Evolutionary conservation across 1,284 basidiomycete species (phyloP), one percentile per base, ranked within the genome.

Genomic region (Lignosus rhinocerotis): DNA sequence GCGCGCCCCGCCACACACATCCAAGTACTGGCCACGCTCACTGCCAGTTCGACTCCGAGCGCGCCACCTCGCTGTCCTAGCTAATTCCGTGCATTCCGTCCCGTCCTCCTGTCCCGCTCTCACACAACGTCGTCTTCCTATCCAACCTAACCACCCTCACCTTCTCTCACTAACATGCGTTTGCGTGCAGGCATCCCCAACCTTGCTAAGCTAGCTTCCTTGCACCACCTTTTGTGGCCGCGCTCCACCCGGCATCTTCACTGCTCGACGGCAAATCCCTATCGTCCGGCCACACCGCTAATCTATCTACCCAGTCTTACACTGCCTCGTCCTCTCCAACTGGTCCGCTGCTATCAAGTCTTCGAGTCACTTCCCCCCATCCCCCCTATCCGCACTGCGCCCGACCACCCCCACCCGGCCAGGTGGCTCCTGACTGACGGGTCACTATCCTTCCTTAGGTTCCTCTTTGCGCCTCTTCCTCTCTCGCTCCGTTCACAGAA

Each of bases 191-290:
- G 58, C 50, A 31, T 50, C n/a, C 32, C 44, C 46, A 43, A 32
- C 25, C 50, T 49, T 42, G 9, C 44, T 32, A 21, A 38, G 33
- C 25, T 32, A 36, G 14, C 43, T 25, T 44, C 44, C 45, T 44
- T 44, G 52, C 55, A 16, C 58, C 52, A 55, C 42, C 45, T 32
- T 21, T 30, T 36, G 14, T 41, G 45, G 11, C 45, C 36, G 38
- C 47, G 53, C 61, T 60, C 58, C 61, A 63, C 61, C 48, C 57
- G 54, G 57, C 57, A 52, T 54, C 39, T 53, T 51, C 48, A 55
- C 50, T 33, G 57, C 44, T n/a, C 44, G 34, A 38, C 57, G 55
- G 57, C 57, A 7, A 19, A 30, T 31, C n/a, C 31, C 34, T 30
- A 34, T 55, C 51, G 53, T 30, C 38, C 36, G 49, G 49, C 49